Base-by-base conservation (phyloP, 345 rosid genomes). In the Melastoma malabathricum region DNA sequence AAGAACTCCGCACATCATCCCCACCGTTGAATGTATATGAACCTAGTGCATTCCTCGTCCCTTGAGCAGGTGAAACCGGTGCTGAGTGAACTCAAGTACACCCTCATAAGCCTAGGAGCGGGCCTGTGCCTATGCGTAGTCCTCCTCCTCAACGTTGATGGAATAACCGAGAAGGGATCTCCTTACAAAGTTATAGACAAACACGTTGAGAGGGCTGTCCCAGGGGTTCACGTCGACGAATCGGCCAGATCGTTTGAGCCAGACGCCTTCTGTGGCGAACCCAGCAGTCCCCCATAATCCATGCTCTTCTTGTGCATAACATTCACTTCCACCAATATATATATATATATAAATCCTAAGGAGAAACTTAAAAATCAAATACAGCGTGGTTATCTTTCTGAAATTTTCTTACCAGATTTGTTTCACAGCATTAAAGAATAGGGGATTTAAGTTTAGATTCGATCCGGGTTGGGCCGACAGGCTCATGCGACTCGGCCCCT, bases 181-280 rank as follows among this genome's bases (percentile, higher is more conserved):
- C 50, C 23, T 18, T 58, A 66, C 64, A 16, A 41, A 27, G 44
- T 66, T 18, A 51, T 68, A 12, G 61, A 70, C 53, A 70, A 53
- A 50, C 59, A 58, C 14, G 64, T 47, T 5, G 78, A 60, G 22
- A 68, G 82, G 69, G 80, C 82, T 44, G 67, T 85, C 41, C 84
- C 95, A 0, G 95, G 95, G 18, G 84, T 75, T 7, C 81, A 87
- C 71, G 78, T 63, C 1, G 95, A 83, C 13, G 88, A 83, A 18
- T 77, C 94, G 0, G 97, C 95, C 15, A 78, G 82, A 59, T 74
- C 77, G 0, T 89, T 89, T 2, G 97, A 89, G 70, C 94, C 88
- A 0, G 95, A 89, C 38, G 94, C 86, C 10, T 86, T 89, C 75
- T 81, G 88, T 8, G 88, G 90, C 7, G 90, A 83, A 64, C 82